Evolutionary conservation across 1,284 basidiomycete genomes (phyloP), one percentile per base, ranked within the genome.

Genomic region (Meira miltonrushii): DNA sequence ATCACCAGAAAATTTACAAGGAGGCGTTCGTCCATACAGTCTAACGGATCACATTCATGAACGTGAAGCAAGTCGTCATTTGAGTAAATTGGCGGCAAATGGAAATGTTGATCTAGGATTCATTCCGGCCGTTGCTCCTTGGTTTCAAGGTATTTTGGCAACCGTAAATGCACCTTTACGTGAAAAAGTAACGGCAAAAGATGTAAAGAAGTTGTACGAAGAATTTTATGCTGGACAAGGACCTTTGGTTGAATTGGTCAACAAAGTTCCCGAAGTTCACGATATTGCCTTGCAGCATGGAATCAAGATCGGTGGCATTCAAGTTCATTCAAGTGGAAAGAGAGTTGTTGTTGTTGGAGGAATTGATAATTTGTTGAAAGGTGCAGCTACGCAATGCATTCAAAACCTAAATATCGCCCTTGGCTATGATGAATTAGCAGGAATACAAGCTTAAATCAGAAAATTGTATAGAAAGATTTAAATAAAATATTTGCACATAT

Each of bases 41-140:
- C 81, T 98, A 28, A 98, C 94, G 2, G 93, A 95, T 80, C 94
- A 98, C 81, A 96, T 98, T 74, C 94, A 98, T 82, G 94, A 98
- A 79, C 89, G 94, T 53, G 94, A 98, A 80, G 89, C 92, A 0
- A 86, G 86, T 1, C 81, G 82, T 60, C 94, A 96, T 78, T 85
- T 98, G 47, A 85, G 87, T 1, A 80, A 78, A 15, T 84, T 94
- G 12, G 25, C 44, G 23, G 15, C 7, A 23, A 48, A 48, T 25
- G 47, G 56, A 37, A 39, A 21, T 44, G 33, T 43, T 8, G 40
- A 39, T n/a, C 25, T 37, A 21, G 89, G 87, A 10, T 99, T 99
- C 79, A 82, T 92, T 39, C 94, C 94, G 1, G 82, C 83, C 52
- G 91, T 97, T 13, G 87, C 87, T 0, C 88, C 92, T 5, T 98